Base-by-base conservation (phyloP, 257 asterid genomes). In the Solanum tacnaense region DNA sequence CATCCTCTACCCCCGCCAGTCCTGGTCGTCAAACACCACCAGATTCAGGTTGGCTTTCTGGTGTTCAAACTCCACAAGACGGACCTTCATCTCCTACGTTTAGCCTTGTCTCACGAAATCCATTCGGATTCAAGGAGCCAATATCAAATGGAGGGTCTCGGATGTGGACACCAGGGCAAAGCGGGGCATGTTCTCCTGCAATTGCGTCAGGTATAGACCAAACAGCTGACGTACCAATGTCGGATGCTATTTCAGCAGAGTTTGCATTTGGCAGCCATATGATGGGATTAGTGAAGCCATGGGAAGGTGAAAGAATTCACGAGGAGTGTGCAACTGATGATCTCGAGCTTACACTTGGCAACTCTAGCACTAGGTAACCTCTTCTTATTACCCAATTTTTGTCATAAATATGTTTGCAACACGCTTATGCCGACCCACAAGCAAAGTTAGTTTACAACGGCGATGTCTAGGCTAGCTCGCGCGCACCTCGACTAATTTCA, bases 241-340 rank as follows among this genome's bases (percentile, higher is more conserved):
- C 94, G 0, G 99, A 97, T 89, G 97, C 94, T 41, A 92, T 94
- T 78, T 93, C 98, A 35, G 94, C 97, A 6, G 99, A 97, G 94
- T 97, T 96, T 91, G 99, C 99, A 27, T 97, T 97, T 87, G 98
- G 99, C 13, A 91, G 92, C 90, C 95, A 91, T 79, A 72, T 90
- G 20, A 91, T 41, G 90, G 98, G 98, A 44, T 84, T 97, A 39
- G 99, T 97, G 89, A 97, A 93, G 86, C 93, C 99, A 20, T 97
- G 99, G 99, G 98, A 97, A 93, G 99, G 99, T 4, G 99, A 97
- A 90, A 96, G 96, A 89, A 97, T 97, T 86, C 99, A 97, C 8
- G 99, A 97, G 46, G 99, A 97, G 78, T 95, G 98, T 85, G 94
- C 90, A 60, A 94, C 98, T 4, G 99, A 97, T 88, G 99, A 97